These are phyloP conservation scores for Globisporangium ultimum DNA, from an alignment of 352 stramenopile species.

Conservation along the genomic window DNA sequence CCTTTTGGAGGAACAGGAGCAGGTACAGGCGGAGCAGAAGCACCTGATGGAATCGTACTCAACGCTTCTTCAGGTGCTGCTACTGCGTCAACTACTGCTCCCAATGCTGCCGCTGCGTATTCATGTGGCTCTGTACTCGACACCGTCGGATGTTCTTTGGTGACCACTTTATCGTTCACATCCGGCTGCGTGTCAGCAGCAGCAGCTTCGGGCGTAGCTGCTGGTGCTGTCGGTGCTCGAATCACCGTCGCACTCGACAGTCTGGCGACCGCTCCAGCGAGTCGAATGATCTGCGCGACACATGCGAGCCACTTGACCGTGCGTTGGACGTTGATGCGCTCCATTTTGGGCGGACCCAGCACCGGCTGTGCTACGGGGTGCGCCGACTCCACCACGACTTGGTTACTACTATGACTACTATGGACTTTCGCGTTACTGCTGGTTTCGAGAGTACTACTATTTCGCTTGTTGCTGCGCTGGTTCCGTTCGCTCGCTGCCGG, in stretches of 20 bases:
- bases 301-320: constrained; percentile 71
- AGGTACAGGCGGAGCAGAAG: neutral
- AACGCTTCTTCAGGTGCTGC: neutral
- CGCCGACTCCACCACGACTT: constrained; percentile 5
- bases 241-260: constrained; percentile 4
- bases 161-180: neutral
- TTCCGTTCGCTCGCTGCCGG: constrained; percentile 7
- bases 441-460: neutral
- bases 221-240: neutral
- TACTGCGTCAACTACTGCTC: neutral
- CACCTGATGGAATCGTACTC: neutral
- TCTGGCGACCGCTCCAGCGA: constrained; percentile 24
- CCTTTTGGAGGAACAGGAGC: too few species aligned
- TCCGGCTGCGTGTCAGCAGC: neutral
- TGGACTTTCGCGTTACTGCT: neutral
- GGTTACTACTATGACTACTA: neutral
- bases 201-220: neutral
- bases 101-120: neutral
- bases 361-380: constrained; percentile 18
- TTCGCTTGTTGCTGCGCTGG: constrained; percentile 7
- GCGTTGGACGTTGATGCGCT: constrained; percentile 74
- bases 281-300: constrained; percentile 63
- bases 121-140: neutral
- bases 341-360: constrained; percentile 65
- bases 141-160: neutral